Base-by-base conservation (phyloP, 1,284 basidiomycete genomes). In the Cryptococcus maquisensis region DNA sequence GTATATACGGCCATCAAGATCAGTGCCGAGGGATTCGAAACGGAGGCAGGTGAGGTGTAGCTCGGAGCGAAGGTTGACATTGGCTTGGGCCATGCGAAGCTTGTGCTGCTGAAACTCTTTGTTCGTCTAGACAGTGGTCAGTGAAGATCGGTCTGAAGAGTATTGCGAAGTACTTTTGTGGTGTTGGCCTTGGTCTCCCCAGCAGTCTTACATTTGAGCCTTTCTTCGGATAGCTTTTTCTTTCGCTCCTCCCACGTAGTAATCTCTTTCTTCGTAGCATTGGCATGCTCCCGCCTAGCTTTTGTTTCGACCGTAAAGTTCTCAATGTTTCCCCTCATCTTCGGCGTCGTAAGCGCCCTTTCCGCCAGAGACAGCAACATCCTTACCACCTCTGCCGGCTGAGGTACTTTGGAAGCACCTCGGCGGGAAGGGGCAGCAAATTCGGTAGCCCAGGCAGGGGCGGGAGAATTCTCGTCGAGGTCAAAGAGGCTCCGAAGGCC, bases 311-410 rank as follows among this genome's bases (percentile, higher is more conserved):
- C 47, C 1, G 57, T 20, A 8, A 42, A 52, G 1, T 35, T 49
- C 18, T 66, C 72, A 52, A 71, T 57, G 10, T 68, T 62, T 8
- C 28, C 42, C 15, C 62, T 51, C 7, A 72, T 59, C 32, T 24
- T 60, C 18, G 51, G 64, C 20, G 60, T 66, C 3, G 42, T 41
- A 49, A 61, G 49, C 20, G 57, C 60, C 20, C 66, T 51, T 24
- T 72, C 67, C 10, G 56, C 59, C 9, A 74, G 28, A 2, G 63
- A 66, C 20, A 74, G 42, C 13, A 74, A 62, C 72, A 74, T 74
- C n/a, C 66, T 55, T 12, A 72, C 59, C 2, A 74, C 62, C 55
- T 72, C 71, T 18, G 50, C 32, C 0, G 68, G 58, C 18, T 56
- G 56, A 3, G 72, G 72, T 2, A 69, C 49, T 9, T 68, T 57